Base-by-base conservation (phyloP, 257 asterid genomes). In the Linderniella brevidens region DNA sequence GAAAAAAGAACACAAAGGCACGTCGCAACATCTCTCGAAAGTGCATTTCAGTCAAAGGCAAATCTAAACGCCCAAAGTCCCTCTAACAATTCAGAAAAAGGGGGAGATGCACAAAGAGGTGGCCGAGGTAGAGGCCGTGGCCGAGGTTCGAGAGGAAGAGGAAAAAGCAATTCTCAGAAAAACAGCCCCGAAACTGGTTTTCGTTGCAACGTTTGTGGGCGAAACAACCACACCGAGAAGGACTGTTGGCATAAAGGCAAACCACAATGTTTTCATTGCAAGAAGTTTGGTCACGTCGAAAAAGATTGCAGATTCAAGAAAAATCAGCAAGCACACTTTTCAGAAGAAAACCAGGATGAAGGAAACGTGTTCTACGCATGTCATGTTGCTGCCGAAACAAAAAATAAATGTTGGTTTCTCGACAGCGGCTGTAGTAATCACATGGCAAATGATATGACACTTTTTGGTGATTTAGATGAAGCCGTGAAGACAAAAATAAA, bases 381-480 rank as follows among this genome's bases (percentile, higher is more conserved):
- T 25, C 32, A 25, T 25, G 32, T 25, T 25, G 32, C 32, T 25
- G 32, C 32, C 32, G 32, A 25, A 25, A 25, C 32, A 25, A 25
- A 25, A 25, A 25, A 3, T 25, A 25, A 25, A 25, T 25, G 32
- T 25, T 25, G 32, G 32, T 25, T 25, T 25, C 32, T 25, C 32
- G 32, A 25, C 32, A 25, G 32, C 32, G 32, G 32, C 32, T 25
- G 32, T 25, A 25, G 32, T 25, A 25, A 25, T 25, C 32, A 25
- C 32, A 25, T 25, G 32, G 32, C 32, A n/a, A 14, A 42, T 8
- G 47, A 42, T 42, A 42, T 13, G 17, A 13, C 47, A n/a, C 14
- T 8, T 42, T 42, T 42, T 42, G 47, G 14, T 42, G 47, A 14
- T 17, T 42, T 42, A 14, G 47, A 42, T 42, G 47, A 42, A 42